Evolutionary conservation across 116 monocot species (phyloP).

Genomic region (Papilionanthe hybrid): DNA sequence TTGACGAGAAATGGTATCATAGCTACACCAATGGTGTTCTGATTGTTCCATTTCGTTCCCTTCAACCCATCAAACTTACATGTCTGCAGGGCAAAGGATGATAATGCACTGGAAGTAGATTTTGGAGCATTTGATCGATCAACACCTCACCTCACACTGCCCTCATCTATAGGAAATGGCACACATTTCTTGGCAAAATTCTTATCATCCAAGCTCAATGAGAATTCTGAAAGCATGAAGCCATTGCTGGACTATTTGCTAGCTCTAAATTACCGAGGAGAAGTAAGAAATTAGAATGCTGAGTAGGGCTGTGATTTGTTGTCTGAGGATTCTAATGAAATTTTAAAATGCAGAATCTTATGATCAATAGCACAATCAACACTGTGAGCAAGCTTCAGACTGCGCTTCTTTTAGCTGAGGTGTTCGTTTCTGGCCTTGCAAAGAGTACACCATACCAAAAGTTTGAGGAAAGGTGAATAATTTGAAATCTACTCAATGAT

Average conservation of each 20-base stretch:
- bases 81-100: slow-evolving; percentile 57
- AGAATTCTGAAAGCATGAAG: slow-evolving; percentile 47
- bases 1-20: slow-evolving; percentile 70
- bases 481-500: neutral
- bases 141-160: slow-evolving; percentile 58
- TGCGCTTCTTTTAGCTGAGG: slow-evolving; percentile 71
- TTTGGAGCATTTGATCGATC: slow-evolving; percentile 63
- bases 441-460: slow-evolving; percentile 64
- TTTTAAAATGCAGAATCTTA: slow-evolving; percentile 47
- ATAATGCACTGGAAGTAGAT: slow-evolving; percentile 76
- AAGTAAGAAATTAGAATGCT: slow-evolving; percentile 24
- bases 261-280: slow-evolving; percentile 40
- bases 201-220: slow-evolving; percentile 49
- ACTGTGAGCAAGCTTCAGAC: slow-evolving; percentile 78
- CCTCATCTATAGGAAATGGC: slow-evolving; percentile 77
- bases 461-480: slow-evolving; percentile 67
- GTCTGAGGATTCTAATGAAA: neutral
- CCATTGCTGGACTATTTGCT: slow-evolving; percentile 69
- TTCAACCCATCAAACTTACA: neutral
- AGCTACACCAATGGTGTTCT: neutral
- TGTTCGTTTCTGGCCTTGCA: slow-evolving; percentile 46
- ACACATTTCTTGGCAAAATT: slow-evolving; percentile 51
- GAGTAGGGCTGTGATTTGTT: neutral
- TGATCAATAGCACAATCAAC: slow-evolving; percentile 68
- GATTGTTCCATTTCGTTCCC: neutral